phyloP scores from a whole-genome alignment of 192 early-diverging fungal species.

The Umbelopsis ramanniana region DNA sequence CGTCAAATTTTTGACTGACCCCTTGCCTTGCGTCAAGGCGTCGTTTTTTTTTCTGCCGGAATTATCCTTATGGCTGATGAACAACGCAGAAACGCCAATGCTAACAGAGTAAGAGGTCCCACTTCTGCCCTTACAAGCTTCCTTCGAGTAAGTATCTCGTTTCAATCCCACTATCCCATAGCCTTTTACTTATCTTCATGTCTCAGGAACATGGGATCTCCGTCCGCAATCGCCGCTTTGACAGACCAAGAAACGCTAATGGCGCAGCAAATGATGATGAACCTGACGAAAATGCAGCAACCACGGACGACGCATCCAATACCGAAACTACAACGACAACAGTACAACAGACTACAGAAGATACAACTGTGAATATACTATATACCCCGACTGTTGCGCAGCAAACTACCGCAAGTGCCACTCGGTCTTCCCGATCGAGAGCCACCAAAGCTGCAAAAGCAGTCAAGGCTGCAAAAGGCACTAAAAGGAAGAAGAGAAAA shows the following conservation, averaged over 20 bases:
- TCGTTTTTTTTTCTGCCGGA: background rate
- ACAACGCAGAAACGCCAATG: background rate
- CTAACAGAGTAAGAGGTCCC: slow-evolving; percentile 52
- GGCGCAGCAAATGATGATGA: slow-evolving; percentile 20
- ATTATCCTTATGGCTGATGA: background rate
- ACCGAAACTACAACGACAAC: too few relatives aligned
- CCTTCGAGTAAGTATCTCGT: slow-evolving; percentile 43
- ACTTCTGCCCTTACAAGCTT: slow-evolving; percentile 56
- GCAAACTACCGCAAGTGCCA: background rate
- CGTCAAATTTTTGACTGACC: slow-evolving; percentile 10
- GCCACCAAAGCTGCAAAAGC: background rate
- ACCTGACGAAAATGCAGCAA: too few relatives aligned
- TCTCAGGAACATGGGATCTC: slow-evolving; percentile 43
- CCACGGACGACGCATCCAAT: too few relatives aligned
- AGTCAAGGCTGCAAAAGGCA: background rate
- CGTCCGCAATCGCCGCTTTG: slow-evolving; percentile 31
- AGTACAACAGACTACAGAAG: slow-evolving; percentile 27
- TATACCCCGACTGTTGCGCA: slow-evolving; percentile 6
- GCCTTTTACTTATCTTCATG: background rate
- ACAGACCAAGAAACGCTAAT: background rate
- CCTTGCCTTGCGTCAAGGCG: slow-evolving; percentile 7
- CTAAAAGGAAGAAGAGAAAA: slow-evolving; percentile 37
- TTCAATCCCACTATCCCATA: background rate
- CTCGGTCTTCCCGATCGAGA: background rate
- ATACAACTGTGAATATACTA: background rate